Evolutionary conservation across 2,329 filamentous ascomycete species (phyloP), one percentile per base, ranked within the genome.

Genomic region (Penicillium thymicola): DNA sequence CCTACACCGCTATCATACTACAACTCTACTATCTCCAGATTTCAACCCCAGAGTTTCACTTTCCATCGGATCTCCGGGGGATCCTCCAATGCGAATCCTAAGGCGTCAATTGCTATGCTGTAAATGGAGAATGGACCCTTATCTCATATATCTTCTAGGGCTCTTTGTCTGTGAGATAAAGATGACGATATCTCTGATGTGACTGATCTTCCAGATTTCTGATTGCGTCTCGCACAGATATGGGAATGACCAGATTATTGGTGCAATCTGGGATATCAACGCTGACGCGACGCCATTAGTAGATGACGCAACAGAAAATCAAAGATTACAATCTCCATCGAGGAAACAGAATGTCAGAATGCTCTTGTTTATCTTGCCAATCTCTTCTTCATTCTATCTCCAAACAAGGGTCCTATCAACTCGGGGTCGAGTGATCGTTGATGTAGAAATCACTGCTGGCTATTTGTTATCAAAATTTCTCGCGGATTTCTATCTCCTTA

Each of bases 1-100:
- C 38, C 32, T 21, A 57, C 53, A 61, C 54, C 58, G 53, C 53
- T 34, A 52, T 43, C 48, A n/a, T 18, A 21, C 49, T 56, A 36
- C n/a, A 23, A 57, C 55, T 42, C 41, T 52, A 28, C 52, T 59
- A 65, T 65, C 63, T 65, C 63, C 62, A 61, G 62, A 56, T 63
- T 63, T 57, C 43, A 42, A 61, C 63, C 63, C 63, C 62, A 57
- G 63, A 55, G 43, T 59, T 30, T 47, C 36, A 13, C 27, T 47
- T 44, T 47, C 47, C 38, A 58, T 47, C 52, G 56, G 46, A 27
- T 51, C 41, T 47, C 54, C 62, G 55, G 60, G 45, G 37, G 59
- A 65, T 65, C 61, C 49, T 47, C 51, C 34, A 37, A 45, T 18
- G 54, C 54, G 41, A 48, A 52, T 56, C 54, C 27, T 3, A 36